These are phyloP conservation scores for Cardamine chenopodiifolia DNA, from an alignment of 345 rosid genomes.

Conservation along the genomic window DNA sequence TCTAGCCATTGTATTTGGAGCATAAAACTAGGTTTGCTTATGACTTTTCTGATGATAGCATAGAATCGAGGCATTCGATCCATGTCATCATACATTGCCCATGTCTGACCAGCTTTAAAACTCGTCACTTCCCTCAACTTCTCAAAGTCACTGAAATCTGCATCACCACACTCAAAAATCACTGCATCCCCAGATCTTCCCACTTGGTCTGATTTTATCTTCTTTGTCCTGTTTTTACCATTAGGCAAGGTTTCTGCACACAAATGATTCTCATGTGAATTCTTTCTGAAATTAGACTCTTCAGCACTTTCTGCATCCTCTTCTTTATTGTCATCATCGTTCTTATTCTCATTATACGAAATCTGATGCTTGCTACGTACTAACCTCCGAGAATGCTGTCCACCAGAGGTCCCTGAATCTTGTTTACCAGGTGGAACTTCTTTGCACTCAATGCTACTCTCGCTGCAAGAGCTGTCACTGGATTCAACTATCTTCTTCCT, in stretches of 20 bases:
- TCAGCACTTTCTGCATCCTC: constrained; percentile 31
- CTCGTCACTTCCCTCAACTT: constrained; percentile 46
- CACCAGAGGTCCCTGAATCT: constrained; percentile 37
- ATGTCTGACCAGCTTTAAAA: constrained; percentile 66
- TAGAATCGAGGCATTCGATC: constrained; percentile 86
- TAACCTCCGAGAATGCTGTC: constrained; percentile 63
- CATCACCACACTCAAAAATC: constrained; percentile 49
- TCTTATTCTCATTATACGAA: constrained; percentile 61
- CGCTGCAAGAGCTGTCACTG: constrained; percentile 56
- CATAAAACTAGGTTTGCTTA: constrained; percentile 49
- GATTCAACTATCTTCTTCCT: constrained; percentile 57
- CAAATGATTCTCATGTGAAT: not conserved
- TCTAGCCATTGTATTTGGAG: constrained; percentile 74
- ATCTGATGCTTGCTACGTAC: constrained; percentile 64
- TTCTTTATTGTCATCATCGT: constrained; percentile 55
- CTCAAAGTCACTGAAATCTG: constrained; percentile 78
- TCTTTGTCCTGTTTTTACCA: constrained; percentile 23
- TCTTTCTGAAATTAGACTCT: constrained; percentile 10
- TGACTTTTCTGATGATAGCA: constrained; percentile 64
- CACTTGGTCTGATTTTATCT: constrained; percentile 37
- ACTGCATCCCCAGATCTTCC: constrained; percentile 40
- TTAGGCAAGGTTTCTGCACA: constrained; percentile 21
- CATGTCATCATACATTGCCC: constrained; percentile 70
- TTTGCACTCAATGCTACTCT: constrained; percentile 49
- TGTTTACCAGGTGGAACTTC: constrained; percentile 51